Evolutionary conservation across 441 rosid genomes (phyloP), one percentile per base, ranked within the genome.

Genomic region (Corymbia citriodora): DNA sequence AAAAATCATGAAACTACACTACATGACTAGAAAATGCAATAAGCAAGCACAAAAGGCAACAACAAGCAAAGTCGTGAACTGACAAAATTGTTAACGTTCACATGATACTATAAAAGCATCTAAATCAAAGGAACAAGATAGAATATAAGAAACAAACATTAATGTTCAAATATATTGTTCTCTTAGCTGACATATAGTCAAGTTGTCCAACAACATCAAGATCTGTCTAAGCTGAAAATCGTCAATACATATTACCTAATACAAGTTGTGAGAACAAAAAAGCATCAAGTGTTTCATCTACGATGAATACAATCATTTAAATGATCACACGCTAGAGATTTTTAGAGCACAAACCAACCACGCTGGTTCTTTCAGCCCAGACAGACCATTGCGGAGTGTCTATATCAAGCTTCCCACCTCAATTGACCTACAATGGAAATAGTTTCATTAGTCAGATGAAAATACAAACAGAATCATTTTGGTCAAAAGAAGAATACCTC

Each of bases 301-400:
- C 45, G 27, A 27, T 27, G 23, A 86, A 55, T 45, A 87, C 57
- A 87, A 53, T 83, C 54, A 49, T 21, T 31, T 14, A 72, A 53
- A 90, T 49, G 87, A 74, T 79, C 74, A 52, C 88, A 79, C 49
- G 70, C 55, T 87, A 49, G 83, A 87, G 31, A 81, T 27, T 57
- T 81, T 54, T 50, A 83, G 68, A 65, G 68, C n/a, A 57, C 36
- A 36, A 61, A 88, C 88, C 29, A 55, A 98, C 99, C 99, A 98
- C 92, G 93, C 93, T 91, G 90, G 95, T 92, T 89, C 96, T 88
- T 92, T 96, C 97, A 63, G 97, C 97, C 83, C 92, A 90, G 92
- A 98, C 91, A 63, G 97, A 96, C 93, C 94, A 97, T 93, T 97
- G 99, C 55, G 99, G 99, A 90, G 94, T 91, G 93, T 96, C 96